A percentile compares a stretch with the other conserved stretches of the same genome.
These are phyloP conservation scores for Scedosporium dehoogii DNA, from an alignment of 2,329 filamentous ascomycete genomes.

Conservation along the genomic window DNA sequence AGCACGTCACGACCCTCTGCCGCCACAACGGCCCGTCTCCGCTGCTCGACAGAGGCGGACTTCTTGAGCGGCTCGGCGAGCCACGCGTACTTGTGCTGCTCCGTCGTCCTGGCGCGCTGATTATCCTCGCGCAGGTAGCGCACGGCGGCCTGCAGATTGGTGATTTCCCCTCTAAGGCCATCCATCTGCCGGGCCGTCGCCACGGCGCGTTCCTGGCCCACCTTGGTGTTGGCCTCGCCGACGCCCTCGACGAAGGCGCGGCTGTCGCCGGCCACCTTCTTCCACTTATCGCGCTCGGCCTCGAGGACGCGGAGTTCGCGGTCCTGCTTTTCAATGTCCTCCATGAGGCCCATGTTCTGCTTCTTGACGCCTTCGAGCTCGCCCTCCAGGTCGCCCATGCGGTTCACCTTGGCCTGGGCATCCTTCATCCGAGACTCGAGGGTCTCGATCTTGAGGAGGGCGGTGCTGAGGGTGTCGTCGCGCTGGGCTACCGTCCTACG, in stretches of 20 bases:
- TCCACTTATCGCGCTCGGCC: constrained; percentile 59
- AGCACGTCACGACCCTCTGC: constrained; percentile 56
- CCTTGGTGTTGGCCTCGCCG: constrained; percentile 35
- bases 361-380: constrained; percentile 44
- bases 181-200: constrained; percentile 66
- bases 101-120: constrained; percentile 46
- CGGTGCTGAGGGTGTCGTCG: constrained; percentile 76
- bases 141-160: constrained; percentile 52
- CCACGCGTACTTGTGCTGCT: constrained; percentile 51
- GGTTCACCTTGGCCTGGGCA: constrained; percentile 64
- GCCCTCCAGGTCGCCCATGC: constrained; percentile 55
- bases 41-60: constrained; percentile 31
- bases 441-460: constrained; percentile 86
- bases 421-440: constrained; percentile 82
- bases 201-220: constrained; percentile 56
- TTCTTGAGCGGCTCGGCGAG: constrained; percentile 47
- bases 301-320: constrained; percentile 56
- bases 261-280: constrained; percentile 57
- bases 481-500: constrained; percentile 61
- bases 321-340: constrained; percentile 58
- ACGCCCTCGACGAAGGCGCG: constrained; percentile 37
- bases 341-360: constrained; percentile 42
- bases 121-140: constrained; percentile 61
- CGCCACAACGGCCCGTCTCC: constrained; percentile 40
- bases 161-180: constrained; percentile 58